phyloP scores from a whole-genome alignment of 2,329 filamentous ascomycete species.

The Tolypocladium paradoxum region DNA sequence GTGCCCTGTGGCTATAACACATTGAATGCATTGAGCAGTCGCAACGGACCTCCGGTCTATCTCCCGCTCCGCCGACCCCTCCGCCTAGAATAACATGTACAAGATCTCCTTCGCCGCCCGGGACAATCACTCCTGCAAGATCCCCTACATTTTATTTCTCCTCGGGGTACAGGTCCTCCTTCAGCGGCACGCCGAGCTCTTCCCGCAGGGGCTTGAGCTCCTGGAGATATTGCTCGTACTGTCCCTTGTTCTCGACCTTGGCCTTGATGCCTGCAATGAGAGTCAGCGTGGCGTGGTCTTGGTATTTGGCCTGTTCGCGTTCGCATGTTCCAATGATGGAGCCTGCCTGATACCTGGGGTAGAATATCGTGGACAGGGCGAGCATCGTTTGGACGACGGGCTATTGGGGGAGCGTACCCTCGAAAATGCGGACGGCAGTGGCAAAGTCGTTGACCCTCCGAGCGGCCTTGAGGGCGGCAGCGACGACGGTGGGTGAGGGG shows the following conservation, averaged over 20 bases:
- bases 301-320: neutral
- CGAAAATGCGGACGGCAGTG: constrained; percentile 95
- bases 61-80: constrained; percentile 13
- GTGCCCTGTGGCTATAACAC: constrained; percentile 18
- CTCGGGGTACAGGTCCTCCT: constrained; percentile 85
- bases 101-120: constrained; percentile 13
- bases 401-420: constrained; percentile 54
- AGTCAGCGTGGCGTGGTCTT: neutral
- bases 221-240: constrained; percentile 93
- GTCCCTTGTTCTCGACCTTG: constrained; percentile 97
- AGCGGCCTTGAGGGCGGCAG: constrained; percentile 84
- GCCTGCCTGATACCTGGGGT: neutral
- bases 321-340: neutral
- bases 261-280: constrained; percentile 77
- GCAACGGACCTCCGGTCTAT: constrained; percentile 19
- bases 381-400: neutral
- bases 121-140: neutral
- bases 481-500: constrained; percentile 82
- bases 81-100: constrained; percentile 24
- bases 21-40: constrained; percentile 17
- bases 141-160: constrained; percentile 26
- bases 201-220: constrained; percentile 88
- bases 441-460: constrained; percentile 97
- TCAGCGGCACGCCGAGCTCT: constrained; percentile 83
- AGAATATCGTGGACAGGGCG: neutral